phyloP scores from a whole-genome alignment of 164 flowering plant genomes.

The Tetrastigma voinierianum region DNA sequence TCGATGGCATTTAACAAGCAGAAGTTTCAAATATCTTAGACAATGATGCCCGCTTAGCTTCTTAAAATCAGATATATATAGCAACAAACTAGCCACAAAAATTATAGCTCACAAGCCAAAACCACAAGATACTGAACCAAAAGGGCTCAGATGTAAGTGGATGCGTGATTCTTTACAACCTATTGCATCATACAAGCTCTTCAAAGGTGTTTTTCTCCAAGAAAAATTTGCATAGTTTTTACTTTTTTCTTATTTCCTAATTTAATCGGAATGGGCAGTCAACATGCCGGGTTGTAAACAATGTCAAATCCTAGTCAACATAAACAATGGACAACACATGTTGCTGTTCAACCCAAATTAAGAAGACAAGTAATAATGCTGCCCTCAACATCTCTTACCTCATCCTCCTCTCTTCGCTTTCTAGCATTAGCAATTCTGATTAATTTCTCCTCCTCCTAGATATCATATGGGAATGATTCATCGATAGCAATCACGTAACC shows the following conservation, averaged over 20 bases:
- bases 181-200: too few species aligned
- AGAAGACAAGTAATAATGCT: background rate
- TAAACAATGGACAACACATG: background rate
- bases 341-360: constrained; percentile 2
- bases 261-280: too few species aligned
- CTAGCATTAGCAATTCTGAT: constrained; percentile 43
- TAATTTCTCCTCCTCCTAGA: constrained; percentile 78
- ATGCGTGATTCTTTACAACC: too few species aligned
- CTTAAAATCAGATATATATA: constrained; percentile 10
- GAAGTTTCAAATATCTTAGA: constrained; percentile 70
- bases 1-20: constrained; percentile 61
- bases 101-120: too few species aligned
- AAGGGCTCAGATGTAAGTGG: too few species aligned
- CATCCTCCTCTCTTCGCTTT: constrained; percentile 87
- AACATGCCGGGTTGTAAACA: too few species aligned
- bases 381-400: constrained; percentile 47
- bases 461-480: constrained; percentile 58
- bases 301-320: constrained; percentile 5
- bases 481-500: constrained; percentile 16
- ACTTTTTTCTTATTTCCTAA: too few species aligned
- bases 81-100: background rate
- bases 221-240: too few species aligned
- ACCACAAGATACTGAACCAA: too few species aligned
- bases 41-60: constrained; percentile 56
- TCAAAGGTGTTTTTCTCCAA: too few species aligned